Percentiles rank a stretch among this genome's conserved stretches.
These are phyloP conservation scores for Phellopilus nigrolimitatus DNA, from an alignment of 1,284 basidiomycete species.

Conservation along the genomic window DNA sequence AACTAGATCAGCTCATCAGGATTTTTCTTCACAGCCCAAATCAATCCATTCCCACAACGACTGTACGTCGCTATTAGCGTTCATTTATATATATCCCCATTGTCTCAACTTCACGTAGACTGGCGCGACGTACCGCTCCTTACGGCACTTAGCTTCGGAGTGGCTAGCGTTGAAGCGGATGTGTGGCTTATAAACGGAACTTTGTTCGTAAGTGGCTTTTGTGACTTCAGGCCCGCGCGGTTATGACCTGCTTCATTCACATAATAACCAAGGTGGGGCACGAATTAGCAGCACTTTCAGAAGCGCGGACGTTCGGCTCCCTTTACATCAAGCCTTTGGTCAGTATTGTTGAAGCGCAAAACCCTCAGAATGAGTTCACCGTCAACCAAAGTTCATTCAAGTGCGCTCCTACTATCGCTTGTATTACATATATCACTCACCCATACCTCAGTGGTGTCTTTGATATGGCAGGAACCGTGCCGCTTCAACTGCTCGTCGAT, in stretches of 20 bases:
- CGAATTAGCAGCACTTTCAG: constrained; percentile 34
- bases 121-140: constrained; percentile 50
- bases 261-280: constrained; percentile 40
- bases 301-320: constrained; percentile 35
- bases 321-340: constrained; percentile 47
- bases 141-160: constrained; percentile 45
- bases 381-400: constrained; percentile 36
- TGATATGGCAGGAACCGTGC: constrained; percentile 38
- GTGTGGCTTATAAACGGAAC: constrained; percentile 44
- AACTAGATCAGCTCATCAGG: not conserved
- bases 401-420: constrained; percentile 28
- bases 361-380: constrained; percentile 40
- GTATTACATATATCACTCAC: constrained; percentile 7
- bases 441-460: constrained; percentile 38
- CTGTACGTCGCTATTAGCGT: constrained; percentile 34
- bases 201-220: constrained; percentile 35
- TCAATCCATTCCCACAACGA: constrained; percentile 53
- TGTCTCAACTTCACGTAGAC: constrained; percentile 30
- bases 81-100: not conserved
- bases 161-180: constrained; percentile 52
- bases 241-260: constrained; percentile 18
- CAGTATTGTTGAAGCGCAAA: constrained; percentile 38
- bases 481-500: constrained; percentile 47
- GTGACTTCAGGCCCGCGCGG: not conserved
- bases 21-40: constrained; percentile 32